These are phyloP conservation scores for Ambrosia trifida DNA, from an alignment of 129 eudicot species.

Conservation along the genomic window DNA sequence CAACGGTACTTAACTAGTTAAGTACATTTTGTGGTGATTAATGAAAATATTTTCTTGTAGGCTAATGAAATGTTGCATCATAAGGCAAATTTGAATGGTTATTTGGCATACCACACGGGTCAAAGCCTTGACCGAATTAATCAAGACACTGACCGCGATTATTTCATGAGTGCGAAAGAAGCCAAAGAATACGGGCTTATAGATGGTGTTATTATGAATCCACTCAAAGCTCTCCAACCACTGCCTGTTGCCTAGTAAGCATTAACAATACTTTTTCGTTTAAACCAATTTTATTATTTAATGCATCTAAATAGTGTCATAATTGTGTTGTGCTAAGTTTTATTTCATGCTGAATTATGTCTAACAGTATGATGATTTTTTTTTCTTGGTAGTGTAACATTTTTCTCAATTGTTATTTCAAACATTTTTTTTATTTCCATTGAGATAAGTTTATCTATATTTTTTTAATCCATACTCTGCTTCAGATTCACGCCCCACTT, in stretches of 20 bases:
- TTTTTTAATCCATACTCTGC: not conserved
- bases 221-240: constrained; percentile 81
- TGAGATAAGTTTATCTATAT: no score
- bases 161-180: constrained; percentile 93
- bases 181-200: constrained; percentile 91
- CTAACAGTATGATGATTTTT: not conserved
- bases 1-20: not conserved
- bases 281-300: constrained; percentile 27
- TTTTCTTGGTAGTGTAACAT: constrained; percentile 1
- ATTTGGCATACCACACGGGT: constrained; percentile 89
- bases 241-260: constrained; percentile 46
- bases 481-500: no score
- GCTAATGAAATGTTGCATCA: constrained; percentile 89
- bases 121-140: constrained; percentile 82
- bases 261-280: constrained; percentile 4
- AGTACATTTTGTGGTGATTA: not conserved
- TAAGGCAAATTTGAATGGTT: constrained; percentile 82
- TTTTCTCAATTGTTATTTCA: constrained; percentile 14
- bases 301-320: constrained; percentile 17
- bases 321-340: constrained; percentile 25
- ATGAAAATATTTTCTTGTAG: constrained; percentile 34
- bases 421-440: no score
- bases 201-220: constrained; percentile 79
- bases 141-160: constrained; percentile 88
- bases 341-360: constrained; percentile 21